These are phyloP conservation scores for Neoboletus subvelutipes DNA, from an alignment of 768 basidiomycete genomes.

Conservation along the genomic window DNA sequence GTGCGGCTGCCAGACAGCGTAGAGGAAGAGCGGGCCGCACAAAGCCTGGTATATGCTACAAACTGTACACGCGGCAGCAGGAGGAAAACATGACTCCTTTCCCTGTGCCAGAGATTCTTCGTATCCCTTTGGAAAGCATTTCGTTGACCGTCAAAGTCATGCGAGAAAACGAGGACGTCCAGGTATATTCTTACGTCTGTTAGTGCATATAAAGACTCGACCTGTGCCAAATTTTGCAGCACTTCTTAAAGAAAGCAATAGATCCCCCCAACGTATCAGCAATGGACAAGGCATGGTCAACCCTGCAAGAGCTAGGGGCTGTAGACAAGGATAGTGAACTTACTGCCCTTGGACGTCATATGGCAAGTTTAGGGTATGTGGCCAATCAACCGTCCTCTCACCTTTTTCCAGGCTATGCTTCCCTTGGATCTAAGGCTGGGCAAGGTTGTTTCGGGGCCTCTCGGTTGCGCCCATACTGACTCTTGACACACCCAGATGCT, in stretches of 20 bases:
- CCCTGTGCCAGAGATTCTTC: constrained; percentile 83
- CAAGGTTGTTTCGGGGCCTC: constrained; percentile 49
- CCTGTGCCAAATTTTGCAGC: constrained; percentile 33
- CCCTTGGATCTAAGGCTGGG: constrained; percentile 85
- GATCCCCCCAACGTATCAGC: constrained; percentile 77
- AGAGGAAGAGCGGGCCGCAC: constrained; percentile 91
- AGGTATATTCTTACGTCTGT: constrained; percentile 41
- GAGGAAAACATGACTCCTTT: constrained; percentile 68
- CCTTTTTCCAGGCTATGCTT: constrained; percentile 61
- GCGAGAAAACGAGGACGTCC: constrained; percentile 75
- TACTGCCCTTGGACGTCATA: constrained; percentile 81
- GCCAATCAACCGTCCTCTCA: neutral
- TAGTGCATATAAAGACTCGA: neutral
- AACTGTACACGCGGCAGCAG: constrained; percentile 76
- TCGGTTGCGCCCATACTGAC: constrained; percentile 1
- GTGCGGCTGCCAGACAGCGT: constrained; percentile 79
- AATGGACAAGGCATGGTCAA: constrained; percentile 73
- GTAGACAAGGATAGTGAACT: constrained; percentile 60
- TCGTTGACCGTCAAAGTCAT: constrained; percentile 81
- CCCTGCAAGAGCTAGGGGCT: constrained; percentile 76
- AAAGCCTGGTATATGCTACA: constrained; percentile 80
- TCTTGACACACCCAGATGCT: constrained; percentile 62
- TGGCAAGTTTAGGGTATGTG: constrained; percentile 42
- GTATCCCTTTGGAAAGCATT: constrained; percentile 82
- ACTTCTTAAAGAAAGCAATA: constrained; percentile 71